Conservation (phyloP, 1,284 basidiomycete genomes). For the Boletellus deceptivus region DNA sequence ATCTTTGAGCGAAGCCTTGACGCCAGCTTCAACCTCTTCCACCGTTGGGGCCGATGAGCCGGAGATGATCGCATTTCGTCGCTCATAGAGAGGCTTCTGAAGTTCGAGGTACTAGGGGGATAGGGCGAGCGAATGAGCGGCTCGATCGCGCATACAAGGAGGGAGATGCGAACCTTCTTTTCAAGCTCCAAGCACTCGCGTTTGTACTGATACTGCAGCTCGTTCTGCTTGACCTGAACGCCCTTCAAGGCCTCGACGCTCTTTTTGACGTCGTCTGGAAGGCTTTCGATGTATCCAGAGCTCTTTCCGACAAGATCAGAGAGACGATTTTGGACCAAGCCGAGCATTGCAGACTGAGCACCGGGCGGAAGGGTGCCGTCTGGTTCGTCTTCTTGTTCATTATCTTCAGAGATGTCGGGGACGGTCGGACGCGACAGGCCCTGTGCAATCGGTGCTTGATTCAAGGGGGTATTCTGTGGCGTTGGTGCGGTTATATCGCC, state of each 20-base stretch:
- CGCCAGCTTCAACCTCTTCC: slow-evolving; percentile 84
- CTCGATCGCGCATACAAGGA: slow-evolving; percentile 9
- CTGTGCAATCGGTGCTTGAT: slow-evolving; percentile 62
- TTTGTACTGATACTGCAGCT: slow-evolving; percentile 95
- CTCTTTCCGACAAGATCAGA: slow-evolving; percentile 72
- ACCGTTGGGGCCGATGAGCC: slow-evolving; percentile 74
- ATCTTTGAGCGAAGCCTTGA: slow-evolving; percentile 65
- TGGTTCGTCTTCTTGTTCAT: slow-evolving; percentile 55
- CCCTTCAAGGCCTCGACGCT: slow-evolving; percentile 93
- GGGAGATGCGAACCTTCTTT: slow-evolving; percentile 71
- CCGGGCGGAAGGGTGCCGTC: slow-evolving; percentile 30
- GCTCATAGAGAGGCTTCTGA: slow-evolving; percentile 86
- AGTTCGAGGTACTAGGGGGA: slow-evolving; percentile 74
- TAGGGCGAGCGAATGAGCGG: slow-evolving; percentile 3
- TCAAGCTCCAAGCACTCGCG: slow-evolving; percentile 95
- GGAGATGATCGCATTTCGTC: slow-evolving; percentile 81
- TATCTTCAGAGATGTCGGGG: slow-evolving; percentile 68
- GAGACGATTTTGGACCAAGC: slow-evolving; percentile 65
- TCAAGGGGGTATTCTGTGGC: slow-evolving; percentile 80
- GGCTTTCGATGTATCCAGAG: slow-evolving; percentile 84
- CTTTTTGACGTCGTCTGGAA: slow-evolving; percentile 81
- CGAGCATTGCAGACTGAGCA: slow-evolving; percentile 52
- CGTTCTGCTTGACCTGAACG: slow-evolving; percentile 89
- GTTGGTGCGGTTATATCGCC: slow-evolving; percentile 65
- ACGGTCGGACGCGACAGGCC: slow-evolving; percentile 68